These are phyloP conservation scores for Cryptococcus sp. DNA, from an alignment of 1,284 basidiomycete genomes.

Conservation along the genomic window DNA sequence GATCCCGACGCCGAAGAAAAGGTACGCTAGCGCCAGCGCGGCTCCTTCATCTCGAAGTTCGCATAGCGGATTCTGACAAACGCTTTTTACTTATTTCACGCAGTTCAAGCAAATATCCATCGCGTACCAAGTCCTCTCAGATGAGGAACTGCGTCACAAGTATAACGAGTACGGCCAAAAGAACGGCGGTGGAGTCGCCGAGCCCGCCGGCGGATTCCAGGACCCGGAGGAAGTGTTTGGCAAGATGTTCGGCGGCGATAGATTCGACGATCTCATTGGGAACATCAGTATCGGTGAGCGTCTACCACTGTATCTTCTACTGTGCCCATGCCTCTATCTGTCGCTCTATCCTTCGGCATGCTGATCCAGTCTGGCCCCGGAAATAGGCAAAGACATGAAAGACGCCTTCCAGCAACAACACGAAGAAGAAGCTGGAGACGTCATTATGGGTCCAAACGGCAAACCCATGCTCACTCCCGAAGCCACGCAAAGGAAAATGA, in stretches of 20 bases:
- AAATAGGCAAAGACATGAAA: conserved; percentile 96
- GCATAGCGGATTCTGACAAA: background rate
- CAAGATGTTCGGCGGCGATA: conserved; percentile 73
- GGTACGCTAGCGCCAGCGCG: conserved; percentile 47
- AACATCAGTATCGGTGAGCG: conserved; percentile 54
- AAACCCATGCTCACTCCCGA: conserved; percentile 69
- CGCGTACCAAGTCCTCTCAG: conserved; percentile 82
- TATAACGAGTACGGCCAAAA: conserved; percentile 78
- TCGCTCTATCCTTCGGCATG: background rate
- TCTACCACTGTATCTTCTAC: background rate
- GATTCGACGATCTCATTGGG: conserved; percentile 58
- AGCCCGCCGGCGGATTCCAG: conserved; percentile 48
- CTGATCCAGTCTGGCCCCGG: conserved; percentile 63
- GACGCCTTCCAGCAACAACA: conserved; percentile 91
- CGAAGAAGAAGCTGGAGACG: conserved; percentile 59
- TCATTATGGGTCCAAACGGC: conserved; percentile 47
- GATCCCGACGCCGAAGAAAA: conserved; percentile 87
- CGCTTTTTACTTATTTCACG: background rate
- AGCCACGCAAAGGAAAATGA: conserved; percentile 73
- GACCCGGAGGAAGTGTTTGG: conserved; percentile 90
- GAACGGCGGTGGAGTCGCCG: conserved; percentile 50
- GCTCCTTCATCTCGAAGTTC: background rate
- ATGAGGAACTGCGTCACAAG: conserved; percentile 78
- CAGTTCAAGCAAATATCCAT: conserved; percentile 82
- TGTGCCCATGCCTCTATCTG: background rate